Evolutionary conservation across 306 rosid species (phyloP), one percentile per base, ranked within the genome.

Genomic region (Trichosanthes cucumerina): DNA sequence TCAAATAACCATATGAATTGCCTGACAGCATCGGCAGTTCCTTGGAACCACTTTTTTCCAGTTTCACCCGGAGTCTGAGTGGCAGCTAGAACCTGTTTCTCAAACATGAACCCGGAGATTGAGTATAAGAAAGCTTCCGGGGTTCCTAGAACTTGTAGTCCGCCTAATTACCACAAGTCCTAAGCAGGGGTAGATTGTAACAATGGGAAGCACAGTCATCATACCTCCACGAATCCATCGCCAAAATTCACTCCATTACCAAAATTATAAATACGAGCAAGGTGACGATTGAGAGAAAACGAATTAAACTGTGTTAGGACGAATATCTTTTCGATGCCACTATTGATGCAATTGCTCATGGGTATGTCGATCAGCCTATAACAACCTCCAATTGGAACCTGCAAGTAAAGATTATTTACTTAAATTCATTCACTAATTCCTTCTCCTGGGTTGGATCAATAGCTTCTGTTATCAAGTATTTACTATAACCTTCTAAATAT

Each of bases 21-120:
- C 86, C 98, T 90, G 64, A 93, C 98, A 64, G 97, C 98, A 86
- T 93, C 98, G 12, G 98, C 97, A 64, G 98, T 93, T 59, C 98
- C 96, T 80, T 93, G 97, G 82, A 92, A 93, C 98, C 98, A 93
- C 80, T 49, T 92, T 66, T 89, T 93, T 81, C 98, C 98, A 15
- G 94, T 73, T 79, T 89, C 94, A 77, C 98, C 98, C 1, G 96
- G 86, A 12, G 97, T 92, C 84, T 93, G 98, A 80, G 98, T 93
- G 18, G 98, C 98, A 72, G 98, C 98, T 87, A 93, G 85, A 65
- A 93, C 98, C 98, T 92, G 82, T 82, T 76, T 19, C 28, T 47
- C 72, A 47, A 46, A 52, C n/a, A 33, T 24, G 57, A 31, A 77
- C 9, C 26, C 68, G 26, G 16, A 26, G 39, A 57, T 56, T 1